Percentiles rank a stretch among this genome's conserved stretches.
These are phyloP conservation scores for Byssochlamys sp. DNA, from an alignment of 2,329 filamentous ascomycete genomes.

Conservation along the genomic window DNA sequence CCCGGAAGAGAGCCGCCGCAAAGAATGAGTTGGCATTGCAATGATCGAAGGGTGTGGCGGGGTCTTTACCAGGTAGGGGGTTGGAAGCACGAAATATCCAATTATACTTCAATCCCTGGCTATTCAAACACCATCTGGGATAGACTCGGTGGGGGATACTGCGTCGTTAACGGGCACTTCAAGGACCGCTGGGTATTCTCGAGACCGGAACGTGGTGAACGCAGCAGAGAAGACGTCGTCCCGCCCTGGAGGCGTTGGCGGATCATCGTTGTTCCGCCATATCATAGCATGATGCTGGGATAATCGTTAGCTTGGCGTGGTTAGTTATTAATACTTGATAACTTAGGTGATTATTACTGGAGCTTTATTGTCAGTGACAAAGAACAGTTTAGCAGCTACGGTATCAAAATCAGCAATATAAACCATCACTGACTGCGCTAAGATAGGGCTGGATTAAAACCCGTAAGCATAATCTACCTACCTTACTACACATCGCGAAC, in stretches of 20 bases:
- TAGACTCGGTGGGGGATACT: not conserved
- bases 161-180: constrained; percentile 23
- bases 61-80: not conserved
- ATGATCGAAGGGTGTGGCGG: not conserved
- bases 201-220: constrained; percentile 33
- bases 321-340: not conserved
- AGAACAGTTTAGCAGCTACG: no score
- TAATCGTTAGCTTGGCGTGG: not conserved
- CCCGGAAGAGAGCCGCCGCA: not conserved
- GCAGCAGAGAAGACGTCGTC: constrained; percentile 29
- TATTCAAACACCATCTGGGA: constrained; percentile 1
- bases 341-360: no score
- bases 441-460: not conserved
- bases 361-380: no score
- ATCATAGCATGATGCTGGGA: not conserved
- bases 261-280: not conserved
- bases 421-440: no score
- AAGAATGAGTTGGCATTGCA: not conserved
- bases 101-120: not conserved
- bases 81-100: not conserved
- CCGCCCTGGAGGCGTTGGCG: constrained; percentile 11
- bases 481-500: not conserved
- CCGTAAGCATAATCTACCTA: not conserved
- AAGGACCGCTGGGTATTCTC: constrained; percentile 36
- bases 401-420: no score